Conservation (phyloP, 371 early-diverging fungal genomes). For the Mucor sp. region DNA sequence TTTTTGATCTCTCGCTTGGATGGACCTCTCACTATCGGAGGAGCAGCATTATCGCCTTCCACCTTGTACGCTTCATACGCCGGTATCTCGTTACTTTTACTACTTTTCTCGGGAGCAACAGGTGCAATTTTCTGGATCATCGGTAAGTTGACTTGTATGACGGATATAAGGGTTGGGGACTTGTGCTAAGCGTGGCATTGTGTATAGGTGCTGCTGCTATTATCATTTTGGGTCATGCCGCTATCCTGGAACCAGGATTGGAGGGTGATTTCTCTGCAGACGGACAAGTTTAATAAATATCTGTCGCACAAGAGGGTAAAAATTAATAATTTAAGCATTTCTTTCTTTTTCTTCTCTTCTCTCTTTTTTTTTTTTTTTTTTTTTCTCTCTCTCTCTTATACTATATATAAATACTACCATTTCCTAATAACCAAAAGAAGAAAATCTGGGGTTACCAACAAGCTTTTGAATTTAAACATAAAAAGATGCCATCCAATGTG, state of each 20-base stretch:
- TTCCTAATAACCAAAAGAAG: not conserved
- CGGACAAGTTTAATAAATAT: constrained; percentile 41
- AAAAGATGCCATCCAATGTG: not conserved
- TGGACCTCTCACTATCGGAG: constrained; percentile 53
- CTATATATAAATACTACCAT: not conserved
- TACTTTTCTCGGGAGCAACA: constrained; percentile 65
- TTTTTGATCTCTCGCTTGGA: constrained; percentile 55
- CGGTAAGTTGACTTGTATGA: constrained; percentile 40
- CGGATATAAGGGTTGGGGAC: not conserved
- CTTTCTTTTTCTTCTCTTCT: not conserved
- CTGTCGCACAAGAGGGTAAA: constrained; percentile 3
- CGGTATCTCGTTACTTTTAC: constrained; percentile 51
- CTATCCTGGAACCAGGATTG: constrained; percentile 64
- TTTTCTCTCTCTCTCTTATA: too few species aligned
- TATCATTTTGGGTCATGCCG: constrained; percentile 64
- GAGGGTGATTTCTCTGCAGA: constrained; percentile 64
- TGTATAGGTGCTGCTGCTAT: constrained; percentile 64
- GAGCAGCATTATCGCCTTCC: constrained; percentile 44
- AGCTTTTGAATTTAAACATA: not conserved
- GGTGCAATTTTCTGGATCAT: constrained; percentile 71
- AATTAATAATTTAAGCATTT: not conserved
- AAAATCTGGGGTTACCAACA: not conserved
- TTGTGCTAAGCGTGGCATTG: not conserved
- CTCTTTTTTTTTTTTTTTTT: not conserved
- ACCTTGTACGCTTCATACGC: constrained; percentile 57